A percentile compares a stretch with the other conserved stretches of the same genome.
Evolutionary conservation across 1,139 yeast species (phyloP).

Genomic region (Wickerhamomyces sp.): DNA sequence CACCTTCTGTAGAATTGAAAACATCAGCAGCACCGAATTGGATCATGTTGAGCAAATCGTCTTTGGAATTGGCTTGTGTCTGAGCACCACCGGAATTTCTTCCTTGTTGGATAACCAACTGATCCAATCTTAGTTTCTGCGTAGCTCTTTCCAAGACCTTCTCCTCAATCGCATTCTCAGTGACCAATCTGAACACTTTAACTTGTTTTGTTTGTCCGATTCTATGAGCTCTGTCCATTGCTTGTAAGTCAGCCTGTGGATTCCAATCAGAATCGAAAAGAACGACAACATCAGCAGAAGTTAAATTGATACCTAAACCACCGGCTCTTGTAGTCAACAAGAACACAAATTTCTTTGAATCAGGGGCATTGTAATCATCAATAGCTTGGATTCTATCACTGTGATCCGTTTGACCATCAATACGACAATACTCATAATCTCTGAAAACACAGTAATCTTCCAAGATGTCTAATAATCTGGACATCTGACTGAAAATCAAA

Average conservation of each 20-base stretch:
- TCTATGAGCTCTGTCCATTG: slow-evolving; percentile 87
- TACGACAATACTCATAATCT: slow-evolving; percentile 64
- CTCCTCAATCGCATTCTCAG: slow-evolving; percentile 79
- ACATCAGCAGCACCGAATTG: slow-evolving; percentile 74
- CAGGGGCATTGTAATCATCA: slow-evolving; percentile 72
- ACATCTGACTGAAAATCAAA: slow-evolving; percentile 76
- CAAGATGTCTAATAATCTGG: slow-evolving; percentile 70
- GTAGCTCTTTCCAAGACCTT: slow-evolving; percentile 77
- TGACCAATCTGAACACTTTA: slow-evolving; percentile 67
- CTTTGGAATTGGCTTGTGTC: slow-evolving; percentile 49
- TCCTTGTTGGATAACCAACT: slow-evolving; percentile 78
- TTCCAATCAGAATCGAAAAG: slow-evolving; percentile 82
- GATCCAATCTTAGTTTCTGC: slow-evolving; percentile 72
- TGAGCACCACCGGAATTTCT: slow-evolving; percentile 28
- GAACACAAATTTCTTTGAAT: slow-evolving; percentile 63
- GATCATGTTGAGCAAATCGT: slow-evolving; percentile 72
- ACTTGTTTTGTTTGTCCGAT: slow-evolving; percentile 84
- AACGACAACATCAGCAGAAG: slow-evolving; percentile 70
- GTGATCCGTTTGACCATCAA: slow-evolving; percentile 80
- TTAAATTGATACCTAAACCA: slow-evolving; percentile 79
- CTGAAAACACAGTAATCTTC: slow-evolving; percentile 75
- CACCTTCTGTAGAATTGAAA: slow-evolving; percentile 33
- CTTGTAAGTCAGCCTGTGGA: slow-evolving; percentile 84
- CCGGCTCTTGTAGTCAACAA: slow-evolving; percentile 79
- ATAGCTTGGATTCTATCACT: slow-evolving; percentile 70